These are phyloP conservation scores for Trichoderma sp. DNA, from an alignment of 2,329 filamentous ascomycete genomes.

Conservation along the genomic window DNA sequence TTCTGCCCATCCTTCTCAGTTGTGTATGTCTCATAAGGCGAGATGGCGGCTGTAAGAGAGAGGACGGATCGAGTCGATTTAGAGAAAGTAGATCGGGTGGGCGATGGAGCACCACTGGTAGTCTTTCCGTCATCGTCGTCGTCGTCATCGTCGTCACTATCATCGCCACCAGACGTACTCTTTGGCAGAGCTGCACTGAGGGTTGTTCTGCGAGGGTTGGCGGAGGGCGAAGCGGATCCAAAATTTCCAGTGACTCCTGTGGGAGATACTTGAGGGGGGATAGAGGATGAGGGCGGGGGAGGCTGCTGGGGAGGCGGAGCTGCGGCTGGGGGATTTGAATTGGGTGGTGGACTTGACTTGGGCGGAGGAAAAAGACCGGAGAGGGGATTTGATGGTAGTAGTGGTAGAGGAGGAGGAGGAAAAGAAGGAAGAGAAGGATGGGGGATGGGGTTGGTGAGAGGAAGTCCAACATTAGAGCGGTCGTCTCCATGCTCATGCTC, in stretches of 20 bases:
- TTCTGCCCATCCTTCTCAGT: background rate
- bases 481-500: background rate
- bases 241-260: slow-evolving; percentile 1
- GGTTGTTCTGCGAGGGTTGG: background rate
- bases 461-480: background rate
- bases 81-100: background rate
- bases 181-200: background rate
- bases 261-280: background rate
- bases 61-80: background rate
- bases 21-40: background rate
- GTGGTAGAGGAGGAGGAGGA: background rate
- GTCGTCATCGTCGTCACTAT: background rate
- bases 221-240: background rate
- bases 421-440: background rate
- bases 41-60: background rate
- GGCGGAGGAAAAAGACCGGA: background rate
- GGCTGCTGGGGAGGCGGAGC: background rate
- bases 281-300: background rate
- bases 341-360: background rate
- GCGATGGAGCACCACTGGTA: background rate
- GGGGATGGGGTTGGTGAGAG: background rate
- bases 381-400: background rate
- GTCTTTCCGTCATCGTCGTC: background rate
- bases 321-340: background rate
- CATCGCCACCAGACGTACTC: background rate